Conservation (phyloP, 2,329 filamentous ascomycete species). For the Trichoderma guizhouense region DNA sequence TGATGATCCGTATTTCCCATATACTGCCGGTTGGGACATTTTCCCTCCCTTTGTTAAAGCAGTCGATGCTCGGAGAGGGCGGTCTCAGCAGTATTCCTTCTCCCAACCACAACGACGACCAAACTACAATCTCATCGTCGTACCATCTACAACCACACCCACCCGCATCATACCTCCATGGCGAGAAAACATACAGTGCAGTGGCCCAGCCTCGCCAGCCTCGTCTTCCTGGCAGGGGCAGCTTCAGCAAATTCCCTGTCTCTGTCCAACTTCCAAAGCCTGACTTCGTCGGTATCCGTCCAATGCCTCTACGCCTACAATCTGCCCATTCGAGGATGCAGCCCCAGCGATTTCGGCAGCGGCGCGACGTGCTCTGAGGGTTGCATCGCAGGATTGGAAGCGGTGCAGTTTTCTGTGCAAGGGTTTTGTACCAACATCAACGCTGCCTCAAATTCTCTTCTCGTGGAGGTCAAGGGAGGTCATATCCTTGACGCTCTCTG, state of each 20-base stretch:
- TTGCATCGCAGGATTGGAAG: conserved; percentile 33
- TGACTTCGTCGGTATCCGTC: conserved; percentile 36
- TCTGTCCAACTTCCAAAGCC: conserved; percentile 41
- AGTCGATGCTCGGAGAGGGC: neutral
- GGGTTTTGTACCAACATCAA: conserved; percentile 13
- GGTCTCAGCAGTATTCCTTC: neutral
- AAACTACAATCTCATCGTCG: neutral
- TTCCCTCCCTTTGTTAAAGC: neutral
- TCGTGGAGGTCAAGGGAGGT: neutral
- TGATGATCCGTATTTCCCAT: neutral
- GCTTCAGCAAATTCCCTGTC: conserved; percentile 27
- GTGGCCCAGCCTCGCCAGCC: neutral
- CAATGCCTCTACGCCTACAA: conserved; percentile 43
- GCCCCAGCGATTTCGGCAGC: conserved; percentile 33
- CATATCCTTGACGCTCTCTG: neutral
- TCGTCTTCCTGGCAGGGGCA: conserved; percentile 21
- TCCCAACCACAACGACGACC: neutral
- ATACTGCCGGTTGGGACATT: neutral
- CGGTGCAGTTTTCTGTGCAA: conserved; percentile 29
- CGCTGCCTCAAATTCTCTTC: conserved; percentile 16
- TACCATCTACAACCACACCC: neutral
- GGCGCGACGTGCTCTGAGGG: conserved; percentile 36
- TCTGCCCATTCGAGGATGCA: conserved; percentile 38
- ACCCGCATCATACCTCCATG: neutral
- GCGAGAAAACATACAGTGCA: neutral